Percentiles rank a stretch among this genome's conserved stretches.
Conservation (phyloP, 768 basidiomycete species). For the Lactarius evosmus region DNA sequence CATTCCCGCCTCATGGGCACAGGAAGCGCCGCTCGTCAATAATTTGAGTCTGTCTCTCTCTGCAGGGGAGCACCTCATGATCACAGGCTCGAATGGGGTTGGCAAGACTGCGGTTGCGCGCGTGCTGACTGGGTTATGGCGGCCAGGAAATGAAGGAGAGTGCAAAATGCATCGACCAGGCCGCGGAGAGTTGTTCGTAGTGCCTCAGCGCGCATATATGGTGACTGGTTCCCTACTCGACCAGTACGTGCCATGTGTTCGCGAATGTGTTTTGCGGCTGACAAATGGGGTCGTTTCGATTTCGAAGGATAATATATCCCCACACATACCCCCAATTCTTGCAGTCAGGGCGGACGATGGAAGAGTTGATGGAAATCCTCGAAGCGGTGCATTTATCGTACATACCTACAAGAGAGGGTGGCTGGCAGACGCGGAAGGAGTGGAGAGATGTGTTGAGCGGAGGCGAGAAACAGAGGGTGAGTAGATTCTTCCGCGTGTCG, state of each 20-base stretch:
- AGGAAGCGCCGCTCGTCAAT: slow-evolving; percentile 49
- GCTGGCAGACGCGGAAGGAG: slow-evolving; percentile 86
- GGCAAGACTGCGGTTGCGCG: slow-evolving; percentile 89
- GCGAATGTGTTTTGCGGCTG: neutral
- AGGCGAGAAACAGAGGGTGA: slow-evolving; percentile 90
- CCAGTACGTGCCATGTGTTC: slow-evolving; percentile 47
- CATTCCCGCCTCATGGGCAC: slow-evolving; percentile 41
- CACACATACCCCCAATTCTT: slow-evolving; percentile 75
- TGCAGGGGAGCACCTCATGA: slow-evolving; percentile 84
- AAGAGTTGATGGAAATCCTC: slow-evolving; percentile 73
- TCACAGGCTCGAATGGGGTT: slow-evolving; percentile 90
- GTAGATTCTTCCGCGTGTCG: slow-evolving; percentile 25
- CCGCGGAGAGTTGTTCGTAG: slow-evolving; percentile 57
- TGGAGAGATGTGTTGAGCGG: slow-evolving; percentile 96
- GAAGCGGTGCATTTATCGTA: slow-evolving; percentile 82
- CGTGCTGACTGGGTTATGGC: slow-evolving; percentile 89
- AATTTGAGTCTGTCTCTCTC: slow-evolving; percentile 61
- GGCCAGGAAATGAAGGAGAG: slow-evolving; percentile 42
- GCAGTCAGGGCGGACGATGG: slow-evolving; percentile 55
- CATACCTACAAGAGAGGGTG: slow-evolving; percentile 82
- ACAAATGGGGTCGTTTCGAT: no score
- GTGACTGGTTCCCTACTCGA: slow-evolving; percentile 82
- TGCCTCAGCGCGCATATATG: slow-evolving; percentile 94
- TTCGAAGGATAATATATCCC: slow-evolving; percentile 74
- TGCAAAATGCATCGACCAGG: slow-evolving; percentile 33